Conservation (phyloP, 1,284 basidiomycete genomes). For the Microstroma glucosiphilum region DNA sequence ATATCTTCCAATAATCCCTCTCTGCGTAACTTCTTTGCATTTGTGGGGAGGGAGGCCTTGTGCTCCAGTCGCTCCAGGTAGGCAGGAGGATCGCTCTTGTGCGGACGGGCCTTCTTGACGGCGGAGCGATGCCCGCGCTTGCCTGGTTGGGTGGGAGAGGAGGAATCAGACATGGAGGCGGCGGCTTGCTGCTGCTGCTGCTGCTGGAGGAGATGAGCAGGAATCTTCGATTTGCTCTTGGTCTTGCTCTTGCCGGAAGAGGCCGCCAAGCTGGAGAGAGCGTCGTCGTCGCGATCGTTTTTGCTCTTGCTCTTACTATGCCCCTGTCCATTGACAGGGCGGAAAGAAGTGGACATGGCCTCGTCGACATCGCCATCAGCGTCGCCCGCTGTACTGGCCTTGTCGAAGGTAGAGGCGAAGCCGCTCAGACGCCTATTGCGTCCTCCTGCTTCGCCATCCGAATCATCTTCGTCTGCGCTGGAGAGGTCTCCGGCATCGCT, state of each 20-base stretch:
- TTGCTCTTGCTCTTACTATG: constrained; percentile 14
- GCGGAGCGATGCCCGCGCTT: no score
- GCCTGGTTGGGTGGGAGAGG: no score
- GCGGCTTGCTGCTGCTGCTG: no score
- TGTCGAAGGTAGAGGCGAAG: constrained; percentile 11
- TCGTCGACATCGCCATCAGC: neutral
- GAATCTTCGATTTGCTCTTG: constrained; percentile 7
- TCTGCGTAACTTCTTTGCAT: neutral
- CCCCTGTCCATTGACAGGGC: constrained; percentile 17
- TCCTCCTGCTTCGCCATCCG: constrained; percentile 5
- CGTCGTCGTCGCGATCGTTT: constrained; percentile 5
- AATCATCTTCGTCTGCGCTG: constrained; percentile 9
- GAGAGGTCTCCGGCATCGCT: neutral
- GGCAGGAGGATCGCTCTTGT: neutral
- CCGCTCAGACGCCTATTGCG: constrained; percentile 13
- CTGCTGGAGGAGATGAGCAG: neutral
- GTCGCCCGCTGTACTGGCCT: neutral
- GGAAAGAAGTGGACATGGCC: constrained; percentile 17
- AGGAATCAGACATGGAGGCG: no score
- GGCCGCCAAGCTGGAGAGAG: neutral
- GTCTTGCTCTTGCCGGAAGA: constrained; percentile 2
- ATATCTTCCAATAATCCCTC: neutral
- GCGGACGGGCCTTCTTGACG: neutral
- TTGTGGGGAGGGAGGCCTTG: neutral
- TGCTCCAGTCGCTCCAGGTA: neutral